These are phyloP conservation scores for Phlebopus sp. DNA, from an alignment of 1,284 basidiomycete species.

Conservation along the genomic window DNA sequence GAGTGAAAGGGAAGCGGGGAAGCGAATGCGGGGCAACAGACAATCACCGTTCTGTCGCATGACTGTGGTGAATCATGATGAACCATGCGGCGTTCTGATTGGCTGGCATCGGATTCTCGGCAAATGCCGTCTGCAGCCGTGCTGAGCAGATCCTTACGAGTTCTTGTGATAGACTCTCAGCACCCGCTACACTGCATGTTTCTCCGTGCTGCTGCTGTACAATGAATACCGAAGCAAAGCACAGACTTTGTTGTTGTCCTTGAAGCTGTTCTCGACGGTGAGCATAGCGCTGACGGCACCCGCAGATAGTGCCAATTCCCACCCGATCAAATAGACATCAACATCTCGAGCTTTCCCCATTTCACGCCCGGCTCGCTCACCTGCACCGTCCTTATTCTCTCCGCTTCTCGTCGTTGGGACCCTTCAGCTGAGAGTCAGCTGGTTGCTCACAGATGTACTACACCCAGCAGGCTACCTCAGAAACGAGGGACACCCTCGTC, in stretches of 20 bases:
- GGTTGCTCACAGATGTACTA: slow-evolving; percentile 8
- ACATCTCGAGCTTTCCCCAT: slow-evolving; percentile 9
- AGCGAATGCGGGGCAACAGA: neutral
- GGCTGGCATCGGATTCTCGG: neutral
- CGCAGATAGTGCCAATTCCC: slow-evolving; percentile 18
- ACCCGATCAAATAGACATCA: slow-evolving; percentile 23
- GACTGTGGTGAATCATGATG: neutral
- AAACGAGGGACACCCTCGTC: slow-evolving; percentile 6
- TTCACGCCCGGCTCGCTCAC: neutral
- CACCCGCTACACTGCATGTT: slow-evolving; percentile 4
- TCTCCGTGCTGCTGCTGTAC: neutral
- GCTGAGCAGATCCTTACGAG: neutral
- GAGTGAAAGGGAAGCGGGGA: slow-evolving; percentile 6
- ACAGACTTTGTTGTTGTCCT: neutral
- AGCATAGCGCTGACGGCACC: slow-evolving; percentile 7
- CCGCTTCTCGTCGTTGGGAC: too few relatives aligned
- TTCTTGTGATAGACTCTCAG: slow-evolving; percentile 3
- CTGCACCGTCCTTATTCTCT: neutral
- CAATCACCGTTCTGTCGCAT: neutral
- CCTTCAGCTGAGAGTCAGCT: neutral
- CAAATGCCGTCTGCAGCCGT: neutral
- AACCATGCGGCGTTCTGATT: neutral
- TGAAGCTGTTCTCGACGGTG: slow-evolving; percentile 1
- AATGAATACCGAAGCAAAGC: neutral
- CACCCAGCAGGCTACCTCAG: slow-evolving; percentile 10